phyloP scores from a whole-genome alignment of 1,284 basidiomycete species.

The Hymenochaete sp. region DNA sequence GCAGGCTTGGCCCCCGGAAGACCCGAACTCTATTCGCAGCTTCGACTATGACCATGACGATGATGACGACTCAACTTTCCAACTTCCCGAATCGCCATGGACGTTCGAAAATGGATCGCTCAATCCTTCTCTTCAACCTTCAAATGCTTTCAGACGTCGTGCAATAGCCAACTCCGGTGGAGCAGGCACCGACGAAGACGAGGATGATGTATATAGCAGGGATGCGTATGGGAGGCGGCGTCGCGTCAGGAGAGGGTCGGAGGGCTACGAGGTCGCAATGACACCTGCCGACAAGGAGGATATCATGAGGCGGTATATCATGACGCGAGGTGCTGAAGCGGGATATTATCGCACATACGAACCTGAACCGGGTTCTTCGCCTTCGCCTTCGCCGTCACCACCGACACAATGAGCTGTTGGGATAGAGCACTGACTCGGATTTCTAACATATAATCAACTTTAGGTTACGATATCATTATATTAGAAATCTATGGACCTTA shows the following conservation, averaged over 20 bases:
- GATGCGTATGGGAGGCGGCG: slow-evolving; percentile 24
- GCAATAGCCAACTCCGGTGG: slow-evolving; percentile 7
- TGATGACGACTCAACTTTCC: slow-evolving; percentile 33
- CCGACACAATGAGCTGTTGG: too few species aligned
- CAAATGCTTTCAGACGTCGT: slow-evolving; percentile 34
- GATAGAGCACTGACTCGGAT: too few species aligned
- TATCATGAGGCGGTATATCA: slow-evolving; percentile 50
- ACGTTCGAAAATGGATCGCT: slow-evolving; percentile 70
- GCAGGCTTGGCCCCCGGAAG: slow-evolving; percentile 18
- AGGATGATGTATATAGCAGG: slow-evolving; percentile 17
- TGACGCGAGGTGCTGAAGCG: slow-evolving; percentile 39
- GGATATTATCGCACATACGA: slow-evolving; percentile 56
- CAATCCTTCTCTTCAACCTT: slow-evolving; percentile 66
- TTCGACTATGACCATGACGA: slow-evolving; percentile 21
- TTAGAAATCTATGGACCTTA: too few species aligned
- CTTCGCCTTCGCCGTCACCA: slow-evolving; percentile 5
- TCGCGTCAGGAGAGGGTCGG: slow-evolving; percentile 59
- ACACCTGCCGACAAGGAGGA: slow-evolving; percentile 47
- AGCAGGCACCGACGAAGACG: slow-evolving; percentile 9
- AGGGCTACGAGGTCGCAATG: slow-evolving; percentile 62
- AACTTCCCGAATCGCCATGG: slow-evolving; percentile 62
- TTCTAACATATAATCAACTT: too few species aligned
- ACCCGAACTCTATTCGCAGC: slow-evolving; percentile 8
- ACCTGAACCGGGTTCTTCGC: slow-evolving; percentile 35
- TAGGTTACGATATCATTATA: too few species aligned